Percentiles rank a stretch among this genome's conserved stretches.
Evolutionary conservation across 257 asterid genomes (phyloP).

Genomic region (Perilla frutescens): DNA sequence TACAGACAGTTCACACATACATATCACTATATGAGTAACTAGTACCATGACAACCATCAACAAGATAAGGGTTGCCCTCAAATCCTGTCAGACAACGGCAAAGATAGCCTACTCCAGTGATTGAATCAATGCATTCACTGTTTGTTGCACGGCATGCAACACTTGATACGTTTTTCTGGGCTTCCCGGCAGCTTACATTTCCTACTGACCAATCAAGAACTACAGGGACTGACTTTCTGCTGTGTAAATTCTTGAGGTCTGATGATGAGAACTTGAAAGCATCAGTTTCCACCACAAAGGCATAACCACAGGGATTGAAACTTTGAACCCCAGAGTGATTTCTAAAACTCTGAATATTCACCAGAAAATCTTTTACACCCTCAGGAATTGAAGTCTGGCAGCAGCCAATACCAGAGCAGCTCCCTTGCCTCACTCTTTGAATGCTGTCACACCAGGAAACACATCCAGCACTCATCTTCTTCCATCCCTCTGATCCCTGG

Average conservation of each 20-base stretch:
- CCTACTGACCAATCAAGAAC: slow-evolving; percentile 46
- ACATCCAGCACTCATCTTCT: slow-evolving; percentile 31
- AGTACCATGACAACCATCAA: slow-evolving; percentile 47
- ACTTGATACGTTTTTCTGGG: neutral
- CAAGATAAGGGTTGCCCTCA: slow-evolving; percentile 51
- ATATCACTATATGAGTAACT: no score
- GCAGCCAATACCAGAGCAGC: slow-evolving; percentile 47
- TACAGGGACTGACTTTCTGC: slow-evolving; percentile 29
- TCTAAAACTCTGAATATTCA: slow-evolving; percentile 23
- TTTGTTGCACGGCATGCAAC: slow-evolving; percentile 42
- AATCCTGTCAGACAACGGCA: slow-evolving; percentile 42
- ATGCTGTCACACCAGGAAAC: slow-evolving; percentile 34
- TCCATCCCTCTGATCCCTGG: neutral
- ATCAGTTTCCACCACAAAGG: slow-evolving; percentile 37
- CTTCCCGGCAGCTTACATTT: slow-evolving; percentile 34
- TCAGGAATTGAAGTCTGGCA: slow-evolving; percentile 42
- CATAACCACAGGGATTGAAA: slow-evolving; percentile 46
- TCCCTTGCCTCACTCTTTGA: slow-evolving; percentile 10
- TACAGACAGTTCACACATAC: no score
- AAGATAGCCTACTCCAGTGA: slow-evolving; percentile 32
- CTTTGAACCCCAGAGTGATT: slow-evolving; percentile 26
- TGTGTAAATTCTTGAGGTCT: slow-evolving; percentile 30
- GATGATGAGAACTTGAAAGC: slow-evolving; percentile 34
- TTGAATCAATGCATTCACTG: slow-evolving; percentile 35
- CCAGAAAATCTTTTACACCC: slow-evolving; percentile 16